Percentiles rank a stretch among this genome's conserved stretches.
These are phyloP conservation scores for Linderniella brevidens DNA, from an alignment of 257 asterid genomes.

Conservation along the genomic window DNA sequence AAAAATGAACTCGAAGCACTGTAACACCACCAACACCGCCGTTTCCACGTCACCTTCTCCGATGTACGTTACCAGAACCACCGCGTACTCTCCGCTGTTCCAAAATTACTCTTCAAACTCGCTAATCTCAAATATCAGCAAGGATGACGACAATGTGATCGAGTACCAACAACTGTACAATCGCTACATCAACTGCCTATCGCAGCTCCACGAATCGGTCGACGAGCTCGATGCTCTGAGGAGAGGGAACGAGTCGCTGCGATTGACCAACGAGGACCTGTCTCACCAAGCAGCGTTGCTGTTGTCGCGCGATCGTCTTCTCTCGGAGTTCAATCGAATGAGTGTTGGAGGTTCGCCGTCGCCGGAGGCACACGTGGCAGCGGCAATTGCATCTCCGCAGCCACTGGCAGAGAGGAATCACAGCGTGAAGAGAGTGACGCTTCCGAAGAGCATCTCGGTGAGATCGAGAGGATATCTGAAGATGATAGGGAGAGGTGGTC, in stretches of 20 bases:
- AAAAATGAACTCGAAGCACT: background rate
- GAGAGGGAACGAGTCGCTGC: slow-evolving; percentile 40
- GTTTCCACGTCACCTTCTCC: too few relatives aligned
- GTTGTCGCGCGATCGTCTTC: slow-evolving; percentile 46
- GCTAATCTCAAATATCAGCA: too few relatives aligned
- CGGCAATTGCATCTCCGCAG: too few relatives aligned
- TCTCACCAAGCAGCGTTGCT: slow-evolving; percentile 41
- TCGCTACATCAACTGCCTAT: slow-evolving; percentile 35
- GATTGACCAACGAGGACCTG: slow-evolving; percentile 50
- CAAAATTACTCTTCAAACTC: too few relatives aligned
- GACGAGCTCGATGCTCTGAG: slow-evolving; percentile 47
- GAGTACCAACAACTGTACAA: slow-evolving; percentile 40
- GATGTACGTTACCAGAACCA: slow-evolving; percentile 1
- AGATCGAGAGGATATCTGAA: slow-evolving; percentile 43
- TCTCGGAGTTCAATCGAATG: slow-evolving; percentile 38
- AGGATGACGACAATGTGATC: too few relatives aligned
- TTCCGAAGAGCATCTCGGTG: slow-evolving; percentile 66
- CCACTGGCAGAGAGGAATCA: background rate
- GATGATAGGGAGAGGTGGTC: slow-evolving; percentile 15
- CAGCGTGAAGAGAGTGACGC: slow-evolving; percentile 13
- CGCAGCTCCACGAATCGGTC: slow-evolving; percentile 39
- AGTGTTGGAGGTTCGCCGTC: too few relatives aligned
- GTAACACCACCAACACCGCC: too few relatives aligned
- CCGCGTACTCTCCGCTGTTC: too few relatives aligned
- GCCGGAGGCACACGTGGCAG: too few relatives aligned